A percentile compares a stretch with the other conserved stretches of the same genome.
These are phyloP conservation scores for Penicillium longicatenatum DNA, from an alignment of 495 filamentous ascomycete genomes.

Conservation along the genomic window DNA sequence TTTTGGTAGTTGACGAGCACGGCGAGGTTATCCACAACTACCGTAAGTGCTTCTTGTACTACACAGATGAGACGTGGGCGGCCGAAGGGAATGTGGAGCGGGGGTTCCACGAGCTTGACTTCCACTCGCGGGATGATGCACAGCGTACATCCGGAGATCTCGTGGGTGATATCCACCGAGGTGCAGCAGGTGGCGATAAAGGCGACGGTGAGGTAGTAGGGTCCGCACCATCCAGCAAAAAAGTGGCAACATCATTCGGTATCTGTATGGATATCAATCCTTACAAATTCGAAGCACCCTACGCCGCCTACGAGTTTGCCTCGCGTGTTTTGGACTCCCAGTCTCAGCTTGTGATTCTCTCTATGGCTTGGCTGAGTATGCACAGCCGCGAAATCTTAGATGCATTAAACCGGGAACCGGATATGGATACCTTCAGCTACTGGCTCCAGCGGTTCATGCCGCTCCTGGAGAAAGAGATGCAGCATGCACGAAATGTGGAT, in stretches of 20 bases:
- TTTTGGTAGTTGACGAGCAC: conserved; percentile 70
- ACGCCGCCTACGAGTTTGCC: conserved; percentile 83
- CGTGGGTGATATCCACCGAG: conserved; percentile 6
- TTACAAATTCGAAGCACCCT: conserved; percentile 76
- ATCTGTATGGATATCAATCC: conserved; percentile 82
- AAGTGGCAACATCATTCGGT: conserved; percentile 68
- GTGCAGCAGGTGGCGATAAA: conserved; percentile 1
- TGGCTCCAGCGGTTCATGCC: conserved; percentile 87
- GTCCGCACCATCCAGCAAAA: conserved; percentile 6
- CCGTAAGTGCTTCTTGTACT: conserved; percentile 87
- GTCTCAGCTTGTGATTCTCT: conserved; percentile 74
- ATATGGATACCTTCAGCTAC: conserved; percentile 81
- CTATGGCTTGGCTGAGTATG: conserved; percentile 82
- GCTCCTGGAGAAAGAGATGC: conserved; percentile 55
- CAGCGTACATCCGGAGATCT: background rate
- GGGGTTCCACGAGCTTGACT: conserved; percentile 39
- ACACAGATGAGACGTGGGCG: conserved; percentile 92
- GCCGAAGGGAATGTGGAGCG: conserved; percentile 67
- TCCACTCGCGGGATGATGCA: conserved; percentile 15
- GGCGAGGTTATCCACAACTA: conserved; percentile 80
- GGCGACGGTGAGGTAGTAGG: background rate
- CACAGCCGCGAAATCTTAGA: conserved; percentile 47
- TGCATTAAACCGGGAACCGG: conserved; percentile 58
- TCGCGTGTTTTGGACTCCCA: conserved; percentile 65
- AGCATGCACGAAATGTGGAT: conserved; percentile 36